Percentiles rank a stretch among this genome's conserved stretches.
Conservation (phyloP, 179 eudicot species). For the Spinacia oleracea region DNA sequence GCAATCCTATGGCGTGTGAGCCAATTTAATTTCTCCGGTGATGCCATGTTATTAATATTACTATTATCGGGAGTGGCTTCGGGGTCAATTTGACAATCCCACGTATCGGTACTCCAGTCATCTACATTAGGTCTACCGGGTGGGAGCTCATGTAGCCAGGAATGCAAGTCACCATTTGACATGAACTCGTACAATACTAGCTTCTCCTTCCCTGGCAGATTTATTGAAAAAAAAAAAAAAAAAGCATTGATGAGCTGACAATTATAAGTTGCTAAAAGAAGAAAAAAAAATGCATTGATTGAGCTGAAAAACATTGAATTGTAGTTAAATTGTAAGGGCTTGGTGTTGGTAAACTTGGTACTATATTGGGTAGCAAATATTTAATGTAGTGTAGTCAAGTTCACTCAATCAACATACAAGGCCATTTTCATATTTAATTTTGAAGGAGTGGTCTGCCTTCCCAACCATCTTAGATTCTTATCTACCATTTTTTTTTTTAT, state of each 20-base stretch:
- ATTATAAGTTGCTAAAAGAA: slow-evolving; percentile 14
- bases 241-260: slow-evolving; percentile 25
- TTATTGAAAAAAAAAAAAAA: slow-evolving; percentile 10
- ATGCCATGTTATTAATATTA: slow-evolving; percentile 13
- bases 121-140: slow-evolving; percentile 74
- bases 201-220: slow-evolving; percentile 74
- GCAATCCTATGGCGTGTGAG: slow-evolving; percentile 85
- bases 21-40: slow-evolving; percentile 68
- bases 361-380: not conserved
- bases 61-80: slow-evolving; percentile 31
- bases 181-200: slow-evolving; percentile 74
- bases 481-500: not conserved
- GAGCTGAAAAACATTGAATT: slow-evolving; percentile 2
- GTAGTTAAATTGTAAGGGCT: slow-evolving; percentile 13
- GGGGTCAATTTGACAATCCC: slow-evolving; percentile 53
- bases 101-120: slow-evolving; percentile 96
- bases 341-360: not conserved
- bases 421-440: slow-evolving; percentile 18
- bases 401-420: slow-evolving; percentile 9
- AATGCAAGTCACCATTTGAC: slow-evolving; percentile 86
- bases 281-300: not conserved
- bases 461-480: slow-evolving; percentile 9
- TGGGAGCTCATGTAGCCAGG: slow-evolving; percentile 94
- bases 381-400: slow-evolving; percentile 17
- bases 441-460: slow-evolving; percentile 8